Percentiles rank a stretch among this genome's conserved stretches.
These are phyloP conservation scores for Anacardium occidentale DNA, from an alignment of 345 rosid species.

Conservation along the genomic window DNA sequence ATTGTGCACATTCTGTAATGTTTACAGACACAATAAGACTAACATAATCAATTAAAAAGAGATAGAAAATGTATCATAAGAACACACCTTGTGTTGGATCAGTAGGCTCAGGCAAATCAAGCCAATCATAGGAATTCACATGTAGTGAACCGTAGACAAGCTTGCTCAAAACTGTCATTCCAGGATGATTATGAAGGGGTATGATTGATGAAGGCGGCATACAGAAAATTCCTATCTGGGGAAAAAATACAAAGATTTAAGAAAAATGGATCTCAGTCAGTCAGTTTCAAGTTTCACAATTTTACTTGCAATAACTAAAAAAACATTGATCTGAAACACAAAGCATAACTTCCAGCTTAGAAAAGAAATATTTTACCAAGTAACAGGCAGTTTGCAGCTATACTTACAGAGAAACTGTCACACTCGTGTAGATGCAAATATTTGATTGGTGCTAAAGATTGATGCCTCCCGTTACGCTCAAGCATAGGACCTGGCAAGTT, in stretches of 20 bases:
- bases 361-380: slow-evolving; percentile 1
- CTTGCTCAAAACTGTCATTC: slow-evolving; percentile 94
- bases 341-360: background rate
- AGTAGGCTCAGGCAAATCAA: slow-evolving; percentile 47
- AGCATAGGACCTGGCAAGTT: slow-evolving; percentile 53
- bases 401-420: slow-evolving; percentile 86
- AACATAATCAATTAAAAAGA: background rate
- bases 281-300: slow-evolving; percentile 5
- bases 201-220: slow-evolving; percentile 89
- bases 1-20: background rate
- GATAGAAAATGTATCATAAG: slow-evolving; percentile 12
- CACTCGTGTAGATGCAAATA: slow-evolving; percentile 88
- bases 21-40: slow-evolving; percentile 11
- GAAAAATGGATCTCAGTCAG: slow-evolving; percentile 9
- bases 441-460: slow-evolving; percentile 65
- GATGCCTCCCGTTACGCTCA: slow-evolving; percentile 70
- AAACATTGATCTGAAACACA: slow-evolving; percentile 5
- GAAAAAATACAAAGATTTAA: slow-evolving; percentile 14
- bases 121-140: slow-evolving; percentile 87
- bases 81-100: slow-evolving; percentile 66
- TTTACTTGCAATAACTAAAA: slow-evolving; percentile 1
- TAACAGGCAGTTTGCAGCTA: slow-evolving; percentile 13
- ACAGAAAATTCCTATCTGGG: slow-evolving; percentile 93
- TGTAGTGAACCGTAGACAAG: slow-evolving; percentile 84
- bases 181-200: slow-evolving; percentile 96